A percentile compares a stretch with the other conserved stretches of the same genome.
Conservation (phyloP, 495 filamentous ascomycete genomes). For the Tirmania nivea region DNA sequence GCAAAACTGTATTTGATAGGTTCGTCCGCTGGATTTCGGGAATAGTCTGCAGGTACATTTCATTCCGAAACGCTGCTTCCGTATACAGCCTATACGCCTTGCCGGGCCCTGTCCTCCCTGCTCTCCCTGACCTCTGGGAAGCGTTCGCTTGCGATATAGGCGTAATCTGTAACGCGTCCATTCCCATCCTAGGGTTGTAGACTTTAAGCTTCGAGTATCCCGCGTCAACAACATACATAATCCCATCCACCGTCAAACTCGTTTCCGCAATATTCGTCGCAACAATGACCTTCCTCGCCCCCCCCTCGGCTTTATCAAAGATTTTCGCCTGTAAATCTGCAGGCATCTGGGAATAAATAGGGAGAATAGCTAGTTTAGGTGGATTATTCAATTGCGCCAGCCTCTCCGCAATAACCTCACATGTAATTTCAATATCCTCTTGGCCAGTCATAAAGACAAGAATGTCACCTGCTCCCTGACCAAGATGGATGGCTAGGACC, state of each 20-base stretch:
- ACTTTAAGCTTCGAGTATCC: slow-evolving; percentile 96
- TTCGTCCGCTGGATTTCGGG: slow-evolving; percentile 97
- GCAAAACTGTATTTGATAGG: slow-evolving; percentile 76
- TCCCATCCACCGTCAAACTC: slow-evolving; percentile 92
- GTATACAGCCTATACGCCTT: slow-evolving; percentile 92
- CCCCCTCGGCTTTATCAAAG: slow-evolving; percentile 73
- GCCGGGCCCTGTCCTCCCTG: slow-evolving; percentile 84
- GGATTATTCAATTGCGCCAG: slow-evolving; percentile 86
- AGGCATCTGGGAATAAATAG: slow-evolving; percentile 99
- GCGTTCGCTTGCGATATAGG: slow-evolving; percentile 95
- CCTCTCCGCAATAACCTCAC: slow-evolving; percentile 73
- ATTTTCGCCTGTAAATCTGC: slow-evolving; percentile 95
- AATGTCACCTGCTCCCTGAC: slow-evolving; percentile 78
- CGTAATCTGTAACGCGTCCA: slow-evolving; percentile 97
- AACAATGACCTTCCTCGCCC: slow-evolving; percentile 91
- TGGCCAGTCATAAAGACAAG: slow-evolving; percentile 99
- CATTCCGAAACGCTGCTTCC: slow-evolving; percentile 83
- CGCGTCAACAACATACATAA: slow-evolving; percentile 96
- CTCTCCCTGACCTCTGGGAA: slow-evolving; percentile 78
- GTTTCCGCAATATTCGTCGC: slow-evolving; percentile 98
- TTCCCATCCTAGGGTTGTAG: slow-evolving; percentile 96
- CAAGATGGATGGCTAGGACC: slow-evolving; percentile 90
- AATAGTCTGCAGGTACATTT: slow-evolving; percentile 93
- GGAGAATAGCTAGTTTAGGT: slow-evolving; percentile 80
- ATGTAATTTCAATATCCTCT: slow-evolving; percentile 95